Percentiles rank a stretch among this genome's conserved stretches.
These are phyloP conservation scores for Primulina huaijiensis DNA, from an alignment of 257 asterid species.

Conservation along the genomic window DNA sequence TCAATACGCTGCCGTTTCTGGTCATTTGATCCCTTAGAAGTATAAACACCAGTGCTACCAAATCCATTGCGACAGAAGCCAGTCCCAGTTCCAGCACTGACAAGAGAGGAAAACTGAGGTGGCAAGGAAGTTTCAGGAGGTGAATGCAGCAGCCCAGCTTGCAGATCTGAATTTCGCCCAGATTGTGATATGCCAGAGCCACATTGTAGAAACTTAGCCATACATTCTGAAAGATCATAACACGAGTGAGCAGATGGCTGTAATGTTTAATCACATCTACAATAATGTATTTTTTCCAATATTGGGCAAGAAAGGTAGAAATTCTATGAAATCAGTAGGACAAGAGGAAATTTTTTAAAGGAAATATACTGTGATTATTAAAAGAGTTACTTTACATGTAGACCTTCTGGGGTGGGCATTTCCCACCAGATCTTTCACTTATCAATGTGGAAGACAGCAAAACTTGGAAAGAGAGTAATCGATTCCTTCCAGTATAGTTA, in stretches of 20 bases:
- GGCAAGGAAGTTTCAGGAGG: background rate
- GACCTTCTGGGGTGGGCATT: background rate
- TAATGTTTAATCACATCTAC: background rate
- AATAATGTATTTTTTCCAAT: background rate
- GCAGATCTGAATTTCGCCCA: background rate
- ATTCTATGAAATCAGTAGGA: background rate
- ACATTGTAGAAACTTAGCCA: constrained; percentile 12
- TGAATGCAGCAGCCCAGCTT: constrained; percentile 9
- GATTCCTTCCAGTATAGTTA: too few species aligned
- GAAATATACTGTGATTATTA: background rate
- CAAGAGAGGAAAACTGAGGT: background rate
- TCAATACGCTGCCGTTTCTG: constrained; percentile 8
- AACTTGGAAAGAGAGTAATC: background rate
- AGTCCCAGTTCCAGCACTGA: background rate
- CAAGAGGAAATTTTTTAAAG: background rate
- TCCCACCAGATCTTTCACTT: background rate
- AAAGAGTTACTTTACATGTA: background rate
- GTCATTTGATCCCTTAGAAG: background rate
- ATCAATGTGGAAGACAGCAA: background rate
- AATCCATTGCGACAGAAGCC: background rate
- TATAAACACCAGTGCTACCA: background rate
- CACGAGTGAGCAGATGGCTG: background rate
- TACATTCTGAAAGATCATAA: constrained; percentile 19
- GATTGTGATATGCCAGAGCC: background rate
- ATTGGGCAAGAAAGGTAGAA: background rate